Percentiles rank a stretch among this genome's conserved stretches.
Evolutionary conservation across 768 basidiomycete species (phyloP).

Genomic region (Boletus huronensis): DNA sequence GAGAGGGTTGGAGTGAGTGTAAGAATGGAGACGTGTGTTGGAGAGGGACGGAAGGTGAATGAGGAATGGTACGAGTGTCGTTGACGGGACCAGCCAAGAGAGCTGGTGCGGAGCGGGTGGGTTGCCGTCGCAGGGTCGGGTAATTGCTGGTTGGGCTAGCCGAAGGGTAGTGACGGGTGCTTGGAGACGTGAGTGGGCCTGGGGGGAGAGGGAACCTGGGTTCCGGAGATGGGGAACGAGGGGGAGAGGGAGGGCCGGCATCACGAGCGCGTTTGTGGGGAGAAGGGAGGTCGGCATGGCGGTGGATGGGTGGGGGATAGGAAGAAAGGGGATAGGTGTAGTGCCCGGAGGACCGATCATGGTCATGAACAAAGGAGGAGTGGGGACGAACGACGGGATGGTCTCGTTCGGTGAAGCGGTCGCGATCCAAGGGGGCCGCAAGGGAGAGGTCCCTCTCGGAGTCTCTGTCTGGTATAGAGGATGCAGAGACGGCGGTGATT

Average conservation of each 20-base stretch:
- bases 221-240: constrained; percentile 13
- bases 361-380: constrained; percentile 21
- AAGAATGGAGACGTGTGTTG: constrained; percentile 13
- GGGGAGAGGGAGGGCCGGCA: constrained; percentile 9
- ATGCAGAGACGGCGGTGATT: constrained; percentile 31
- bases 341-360: constrained; percentile 14
- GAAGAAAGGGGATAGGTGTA: background rate
- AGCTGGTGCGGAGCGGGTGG: constrained; percentile 4
- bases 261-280: constrained; percentile 24
- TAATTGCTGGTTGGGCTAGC: constrained; percentile 20
- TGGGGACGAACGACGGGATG: background rate
- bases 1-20: constrained; percentile 8
- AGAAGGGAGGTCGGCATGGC: background rate
- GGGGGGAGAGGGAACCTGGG: background rate
- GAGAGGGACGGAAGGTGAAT: constrained; percentile 9
- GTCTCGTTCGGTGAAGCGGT: background rate
- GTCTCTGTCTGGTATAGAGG: background rate
- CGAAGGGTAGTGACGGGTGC: constrained; percentile 17
- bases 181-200: constrained; percentile 14
- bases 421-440: background rate
- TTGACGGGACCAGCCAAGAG: background rate
- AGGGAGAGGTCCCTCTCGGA: background rate
- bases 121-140: constrained; percentile 24
- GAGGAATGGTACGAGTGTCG: constrained; percentile 4
- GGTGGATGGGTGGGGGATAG: background rate